Percentiles rank a stretch among this genome's conserved stretches.
These are phyloP conservation scores for Periconia sp. DNA, from an alignment of 2,329 filamentous ascomycete genomes.

Conservation along the genomic window DNA sequence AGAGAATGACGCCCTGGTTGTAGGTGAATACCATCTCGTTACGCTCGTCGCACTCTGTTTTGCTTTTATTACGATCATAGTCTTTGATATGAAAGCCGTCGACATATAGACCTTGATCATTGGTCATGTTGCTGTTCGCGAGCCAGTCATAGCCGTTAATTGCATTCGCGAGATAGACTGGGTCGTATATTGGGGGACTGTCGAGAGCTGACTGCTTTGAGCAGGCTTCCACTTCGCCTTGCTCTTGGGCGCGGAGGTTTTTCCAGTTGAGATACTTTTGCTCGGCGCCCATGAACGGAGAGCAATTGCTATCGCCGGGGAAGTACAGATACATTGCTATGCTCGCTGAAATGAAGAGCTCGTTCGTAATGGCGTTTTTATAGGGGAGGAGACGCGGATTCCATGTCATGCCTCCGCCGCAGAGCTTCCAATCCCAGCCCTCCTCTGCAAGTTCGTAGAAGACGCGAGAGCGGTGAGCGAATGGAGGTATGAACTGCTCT, in stretches of 20 bases:
- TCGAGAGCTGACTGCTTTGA: too few relatives aligned
- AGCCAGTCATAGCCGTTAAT: constrained; percentile 84
- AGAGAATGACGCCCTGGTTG: constrained; percentile 90
- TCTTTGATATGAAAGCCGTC: constrained; percentile 88
- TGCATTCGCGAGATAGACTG: constrained; percentile 74
- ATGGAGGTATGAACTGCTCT: constrained; percentile 73
- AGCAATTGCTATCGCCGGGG: constrained; percentile 76
- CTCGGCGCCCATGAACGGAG: constrained; percentile 63
- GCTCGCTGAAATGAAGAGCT: constrained; percentile 85
- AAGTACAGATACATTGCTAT: constrained; percentile 90
- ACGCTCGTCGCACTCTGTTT: constrained; percentile 76
- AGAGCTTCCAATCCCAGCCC: constrained; percentile 84
- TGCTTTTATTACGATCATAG: constrained; percentile 62
- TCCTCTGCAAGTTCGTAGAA: constrained; percentile 82
- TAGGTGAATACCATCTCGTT: constrained; percentile 95
- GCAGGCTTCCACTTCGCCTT: constrained; percentile 4
- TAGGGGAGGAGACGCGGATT: constrained; percentile 77
- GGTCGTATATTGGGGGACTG: constrained; percentile 54
- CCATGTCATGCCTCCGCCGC: constrained; percentile 90
- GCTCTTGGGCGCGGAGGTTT: not conserved
- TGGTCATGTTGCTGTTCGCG: constrained; percentile 78
- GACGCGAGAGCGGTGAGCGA: constrained; percentile 80
- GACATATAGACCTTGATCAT: constrained; percentile 74
- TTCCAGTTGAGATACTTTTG: constrained; percentile 9
- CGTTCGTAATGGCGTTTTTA: constrained; percentile 96